These are phyloP conservation scores for Plantago rigida DNA, from an alignment of 305 asterid genomes.

Conservation along the genomic window DNA sequence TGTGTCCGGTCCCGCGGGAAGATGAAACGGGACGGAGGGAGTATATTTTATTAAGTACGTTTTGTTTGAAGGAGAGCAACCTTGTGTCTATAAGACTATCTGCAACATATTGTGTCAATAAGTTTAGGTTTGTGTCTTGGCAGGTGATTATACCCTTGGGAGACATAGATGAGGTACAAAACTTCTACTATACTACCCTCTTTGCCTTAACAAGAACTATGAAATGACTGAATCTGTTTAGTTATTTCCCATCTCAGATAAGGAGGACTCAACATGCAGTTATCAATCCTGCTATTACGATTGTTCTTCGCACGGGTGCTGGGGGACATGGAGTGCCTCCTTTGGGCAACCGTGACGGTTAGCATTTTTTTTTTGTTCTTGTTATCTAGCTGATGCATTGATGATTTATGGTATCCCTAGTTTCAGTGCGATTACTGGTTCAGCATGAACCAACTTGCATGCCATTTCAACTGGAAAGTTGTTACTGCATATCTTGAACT, in stretches of 20 bases:
- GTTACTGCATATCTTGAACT: constrained; percentile 13
- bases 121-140: constrained; percentile 27
- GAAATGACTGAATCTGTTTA: constrained; percentile 21
- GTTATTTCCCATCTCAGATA: constrained; percentile 44
- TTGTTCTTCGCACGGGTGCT: constrained; percentile 90
- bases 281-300: constrained; percentile 87
- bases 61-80: background rate
- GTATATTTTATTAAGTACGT: no score
- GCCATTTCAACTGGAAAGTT: constrained; percentile 2
- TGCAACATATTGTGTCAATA: background rate
- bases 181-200: constrained; percentile 20
- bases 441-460: background rate
- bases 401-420: constrained; percentile 19
- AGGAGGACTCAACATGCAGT: constrained; percentile 88
- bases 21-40: no score
- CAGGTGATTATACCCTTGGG: constrained; percentile 85
- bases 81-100: background rate
- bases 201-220: constrained; percentile 25
- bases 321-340: constrained; percentile 99
- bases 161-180: constrained; percentile 79
- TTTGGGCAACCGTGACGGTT: constrained; percentile 95
- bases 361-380: constrained; percentile 27
- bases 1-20: no score
- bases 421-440: constrained; percentile 14
- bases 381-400: constrained; percentile 12